Conservation (phyloP, 495 filamentous ascomycete genomes). For the Recurvomyces mirabilis region DNA sequence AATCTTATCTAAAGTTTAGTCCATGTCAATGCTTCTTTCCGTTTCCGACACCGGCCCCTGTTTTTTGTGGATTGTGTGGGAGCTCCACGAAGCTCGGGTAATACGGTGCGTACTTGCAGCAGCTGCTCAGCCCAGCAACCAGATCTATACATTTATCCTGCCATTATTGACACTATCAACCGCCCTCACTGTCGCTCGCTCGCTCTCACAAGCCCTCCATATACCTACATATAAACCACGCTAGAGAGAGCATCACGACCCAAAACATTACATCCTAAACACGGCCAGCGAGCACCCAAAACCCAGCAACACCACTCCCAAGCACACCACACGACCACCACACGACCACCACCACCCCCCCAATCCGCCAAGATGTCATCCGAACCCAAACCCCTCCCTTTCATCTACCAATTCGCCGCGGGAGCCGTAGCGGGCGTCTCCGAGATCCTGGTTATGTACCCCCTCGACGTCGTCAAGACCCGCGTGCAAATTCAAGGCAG, state of each 20-base stretch:
- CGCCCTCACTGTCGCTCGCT: too few relatives aligned
- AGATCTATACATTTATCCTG: too few relatives aligned
- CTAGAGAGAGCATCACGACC: too few relatives aligned
- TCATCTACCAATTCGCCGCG: constrained; percentile 76
- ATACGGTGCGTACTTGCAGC: too few relatives aligned
- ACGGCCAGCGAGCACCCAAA: too few relatives aligned
- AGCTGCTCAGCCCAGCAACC: too few relatives aligned
- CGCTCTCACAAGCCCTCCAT: neutral
- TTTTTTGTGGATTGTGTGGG: neutral
- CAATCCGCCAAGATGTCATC: constrained; percentile 43
- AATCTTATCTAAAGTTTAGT: neutral
- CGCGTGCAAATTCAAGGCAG: constrained; percentile 81
- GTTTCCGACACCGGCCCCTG: neutral
- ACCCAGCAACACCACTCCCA: too few relatives aligned
- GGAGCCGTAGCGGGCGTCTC: constrained; percentile 86
- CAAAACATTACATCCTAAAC: too few relatives aligned
- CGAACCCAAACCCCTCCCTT: constrained; percentile 60
- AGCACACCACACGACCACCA: too few relatives aligned
- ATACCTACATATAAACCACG: neutral
- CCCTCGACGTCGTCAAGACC: constrained; percentile 95
- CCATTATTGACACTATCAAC: too few relatives aligned
- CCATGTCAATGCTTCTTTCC: constrained; percentile 1
- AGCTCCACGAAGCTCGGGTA: too few relatives aligned
- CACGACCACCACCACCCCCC: neutral
- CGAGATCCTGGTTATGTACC: constrained; percentile 69